Evolutionary conservation across 768 basidiomycete genomes (phyloP), one percentile per base, ranked within the genome.

Genomic region (Trametes maxima): DNA sequence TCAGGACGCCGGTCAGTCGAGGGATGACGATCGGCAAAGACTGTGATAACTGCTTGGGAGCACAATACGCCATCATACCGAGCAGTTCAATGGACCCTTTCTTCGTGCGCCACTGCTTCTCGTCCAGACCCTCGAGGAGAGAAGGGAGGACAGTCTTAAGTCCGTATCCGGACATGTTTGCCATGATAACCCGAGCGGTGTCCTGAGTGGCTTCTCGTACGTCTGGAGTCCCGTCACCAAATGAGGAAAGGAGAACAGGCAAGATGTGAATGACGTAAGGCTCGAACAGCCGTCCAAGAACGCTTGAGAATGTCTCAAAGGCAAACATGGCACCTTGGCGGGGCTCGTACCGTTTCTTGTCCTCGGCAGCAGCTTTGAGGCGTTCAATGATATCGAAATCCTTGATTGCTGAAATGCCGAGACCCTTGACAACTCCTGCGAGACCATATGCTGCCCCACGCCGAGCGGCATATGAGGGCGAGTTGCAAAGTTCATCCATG

Each of bases 61-160:
- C 94, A 72, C 95, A 96, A 75, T 96, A 98, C 0, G 97, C 97
- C 95, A 98, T 98, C 83, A 95, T 92, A 22, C 97, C 97, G 60
- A 99, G 78, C 6, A 98, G 77, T 72, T 99, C 97, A 62, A 98
- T 98, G 7, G 95, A 95, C 1, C 96, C 97, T 73, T 92, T 92
- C 78, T 98, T 98, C 0, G 94, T 93, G 14, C 97, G 83, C 97
- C 97, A 98, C 70, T 98, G 96, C 71, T 96, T 98, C 73, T 98
- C 97, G 66, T 98, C 95, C 53, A 98, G 77, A 22, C 95, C 95
- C 40, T 88, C 88, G 11, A 99, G 80, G 21, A 99, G 74, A 2
- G 90, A 89, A 0, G 97, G 96, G 16, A 98, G 76, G 61, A 99
- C 94, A 46, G 95, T 85, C 76, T 99, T 98, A 70, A 99, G 90